Conservation (phyloP, 441 rosid species). For the Adansonia gregorii region DNA sequence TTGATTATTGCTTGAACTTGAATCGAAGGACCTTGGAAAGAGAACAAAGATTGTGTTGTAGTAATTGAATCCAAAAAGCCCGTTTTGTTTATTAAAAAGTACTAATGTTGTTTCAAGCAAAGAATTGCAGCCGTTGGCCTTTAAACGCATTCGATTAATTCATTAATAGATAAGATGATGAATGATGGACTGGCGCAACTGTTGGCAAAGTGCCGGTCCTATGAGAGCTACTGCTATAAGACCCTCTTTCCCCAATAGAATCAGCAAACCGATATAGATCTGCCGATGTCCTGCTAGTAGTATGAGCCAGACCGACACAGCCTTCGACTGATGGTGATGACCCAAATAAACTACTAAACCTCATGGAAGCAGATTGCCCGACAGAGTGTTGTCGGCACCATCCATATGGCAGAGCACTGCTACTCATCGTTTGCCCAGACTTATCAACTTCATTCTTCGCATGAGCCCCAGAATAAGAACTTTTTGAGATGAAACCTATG, state of each 20-base stretch:
- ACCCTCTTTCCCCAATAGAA: slow-evolving; percentile 37
- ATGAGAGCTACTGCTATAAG: slow-evolving; percentile 12
- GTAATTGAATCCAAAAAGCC: background rate
- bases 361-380: slow-evolving; percentile 42
- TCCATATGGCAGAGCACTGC: slow-evolving; percentile 30
- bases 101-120: background rate
- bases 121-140: background rate
- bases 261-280: slow-evolving; percentile 61
- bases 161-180: background rate
- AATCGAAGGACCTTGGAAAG: background rate
- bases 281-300: slow-evolving; percentile 34
- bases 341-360: slow-evolving; percentile 37
- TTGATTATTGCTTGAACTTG: background rate
- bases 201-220: slow-evolving; percentile 5
- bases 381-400: slow-evolving; percentile 43
- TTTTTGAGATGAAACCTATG: slow-evolving; percentile 26
- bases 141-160: background rate
- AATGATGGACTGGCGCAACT: slow-evolving; percentile 9
- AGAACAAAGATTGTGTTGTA: background rate
- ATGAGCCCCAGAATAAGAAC: slow-evolving; percentile 44
- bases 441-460: slow-evolving; percentile 34
- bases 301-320: slow-evolving; percentile 46
- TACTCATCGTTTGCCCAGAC: slow-evolving; percentile 32
- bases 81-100: background rate
- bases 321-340: slow-evolving; percentile 49